Evolutionary conservation across 352 stramenopile genomes (phyloP), one percentile per base, ranked within the genome.

Genomic region (Globisporangium irregulare): DNA sequence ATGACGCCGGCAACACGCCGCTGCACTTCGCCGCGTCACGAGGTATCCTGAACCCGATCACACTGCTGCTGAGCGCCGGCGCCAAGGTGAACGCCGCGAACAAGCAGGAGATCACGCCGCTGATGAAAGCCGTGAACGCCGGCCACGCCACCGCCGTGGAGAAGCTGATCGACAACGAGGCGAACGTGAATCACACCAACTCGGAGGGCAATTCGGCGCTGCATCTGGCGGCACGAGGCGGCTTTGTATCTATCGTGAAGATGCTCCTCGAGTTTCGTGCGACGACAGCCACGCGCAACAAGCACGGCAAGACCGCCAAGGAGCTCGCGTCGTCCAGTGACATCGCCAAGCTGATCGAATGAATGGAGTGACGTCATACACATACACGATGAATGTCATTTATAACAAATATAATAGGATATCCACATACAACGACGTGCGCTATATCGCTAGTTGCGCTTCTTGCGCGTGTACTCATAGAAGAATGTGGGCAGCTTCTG

Each of bases 401-500:
- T 51, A 51, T 3, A n/a, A 62, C 27, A 6, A 51, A 32, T 58
- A 48, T 25, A 34, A 22, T 51, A 51, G 15, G 18, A 12, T 51
- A 3, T 9, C 6, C n/a, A 29, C 24, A 12, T 9, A 36, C 54
- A 27, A 10, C 18, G 4, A 5, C 15, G 15, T 41, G 14, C 8
- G 7, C 2, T 36, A 5, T 59, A 57, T 41, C 54, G 59, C 73
- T 78, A 61, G 50, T 76, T 75, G 66, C 83, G 87, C 69, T 90
- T 91, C 61, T 85, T 89, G 59, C 71, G 79, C 78, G 86, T 85
- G 73, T 93, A 95, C 70, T 95, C 87, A 79, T 95, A 95, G 72
- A 95, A 95, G 66, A 95, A 95, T 20, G 87, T 95, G 1, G 87
- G 87, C 24, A 95, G 73, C 62, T 90, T 93, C 71, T 93, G 85